Percentiles rank a stretch among this genome's conserved stretches.
phyloP scores from a whole-genome alignment of 768 basidiomycete species.

The Suillus ampliporus region DNA sequence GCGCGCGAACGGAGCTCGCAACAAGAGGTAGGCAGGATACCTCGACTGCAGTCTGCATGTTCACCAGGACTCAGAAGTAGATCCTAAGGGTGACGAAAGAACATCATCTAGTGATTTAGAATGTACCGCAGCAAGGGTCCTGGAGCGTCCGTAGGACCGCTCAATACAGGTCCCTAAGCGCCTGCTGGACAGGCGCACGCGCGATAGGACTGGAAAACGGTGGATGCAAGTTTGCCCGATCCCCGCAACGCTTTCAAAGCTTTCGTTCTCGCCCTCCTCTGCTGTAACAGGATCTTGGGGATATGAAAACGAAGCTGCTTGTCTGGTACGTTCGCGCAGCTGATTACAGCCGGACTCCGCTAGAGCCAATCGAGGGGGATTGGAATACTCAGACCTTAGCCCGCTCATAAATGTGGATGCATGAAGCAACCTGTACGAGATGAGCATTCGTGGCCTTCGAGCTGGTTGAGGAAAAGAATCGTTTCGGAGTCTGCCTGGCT shows the following conservation, averaged over 20 bases:
- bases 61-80: neutral
- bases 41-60: slow-evolving; percentile 6
- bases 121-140: neutral
- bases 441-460: slow-evolving; percentile 71
- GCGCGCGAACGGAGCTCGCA: neutral
- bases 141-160: neutral
- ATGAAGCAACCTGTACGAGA: slow-evolving; percentile 49
- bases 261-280: slow-evolving; percentile 37
- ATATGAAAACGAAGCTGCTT: slow-evolving; percentile 42
- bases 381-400: slow-evolving; percentile 79
- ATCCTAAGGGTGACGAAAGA: neutral
- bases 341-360: slow-evolving; percentile 59
- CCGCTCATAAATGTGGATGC: slow-evolving; percentile 59
- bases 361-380: slow-evolving; percentile 65
- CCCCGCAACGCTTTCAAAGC: slow-evolving; percentile 63
- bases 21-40: neutral
- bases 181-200: neutral
- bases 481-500: neutral
- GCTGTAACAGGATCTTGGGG: slow-evolving; percentile 47
- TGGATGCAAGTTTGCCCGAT: slow-evolving; percentile 42
- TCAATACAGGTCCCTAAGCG: neutral
- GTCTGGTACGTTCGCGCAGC: slow-evolving; percentile 71
- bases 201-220: slow-evolving; percentile 14
- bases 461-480: slow-evolving; percentile 26
- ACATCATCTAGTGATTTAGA: neutral